Evolutionary conservation across 163 green algal species (phyloP), one percentile per base, ranked within the genome.

Genomic region (Smithsoniella earleae): DNA sequence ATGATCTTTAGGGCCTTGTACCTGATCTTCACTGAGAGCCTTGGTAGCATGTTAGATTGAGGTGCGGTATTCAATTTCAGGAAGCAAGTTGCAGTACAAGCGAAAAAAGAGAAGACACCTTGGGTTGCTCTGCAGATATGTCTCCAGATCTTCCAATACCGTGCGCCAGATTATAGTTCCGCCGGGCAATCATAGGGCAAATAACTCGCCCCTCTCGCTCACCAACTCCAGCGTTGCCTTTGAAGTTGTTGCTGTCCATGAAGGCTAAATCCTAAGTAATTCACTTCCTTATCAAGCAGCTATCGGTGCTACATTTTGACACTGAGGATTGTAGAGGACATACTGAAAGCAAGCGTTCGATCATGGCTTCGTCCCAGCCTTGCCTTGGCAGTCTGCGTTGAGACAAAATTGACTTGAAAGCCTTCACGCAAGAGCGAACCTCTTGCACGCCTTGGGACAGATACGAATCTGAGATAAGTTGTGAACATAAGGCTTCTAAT

Each of bases 241-340:
- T 30, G 76, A 98, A 98, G 79, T 95, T 97, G 83, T 98, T 98
- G 75, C 79, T 91, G 85, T 98, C 93, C 93, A 98, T 98, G 31
- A 85, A 33, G 0, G 90, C 82, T n/a, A 75, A 79, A 31, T 96
- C 90, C 83, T 94, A 78, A n/a, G 66, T 2, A 38, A 10, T 10
- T 10, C 10, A 49, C 10, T 49, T 10, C 40, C 40, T 22, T 10
- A 49, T 49, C 40, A 49, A 49, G 13, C 10, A 49, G 40, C 10
- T 49, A 49, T 49, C 40, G 10, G 40, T 22, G 40, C 10, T 49
- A 49, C 40, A 49, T 49, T 49, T 13, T 22, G 40, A 65, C 20
- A 34, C 20, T 36, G 58, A 38, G 43, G 3, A 40, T 5, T 16
- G 25, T 3, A 13, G 13, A 13, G 13, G 40, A 6, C 58, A 13